Percentiles rank a stretch among this genome's conserved stretches.
Conservation (phyloP, 2,329 filamentous ascomycete species). For the Phyllosticta capitalensis region DNA sequence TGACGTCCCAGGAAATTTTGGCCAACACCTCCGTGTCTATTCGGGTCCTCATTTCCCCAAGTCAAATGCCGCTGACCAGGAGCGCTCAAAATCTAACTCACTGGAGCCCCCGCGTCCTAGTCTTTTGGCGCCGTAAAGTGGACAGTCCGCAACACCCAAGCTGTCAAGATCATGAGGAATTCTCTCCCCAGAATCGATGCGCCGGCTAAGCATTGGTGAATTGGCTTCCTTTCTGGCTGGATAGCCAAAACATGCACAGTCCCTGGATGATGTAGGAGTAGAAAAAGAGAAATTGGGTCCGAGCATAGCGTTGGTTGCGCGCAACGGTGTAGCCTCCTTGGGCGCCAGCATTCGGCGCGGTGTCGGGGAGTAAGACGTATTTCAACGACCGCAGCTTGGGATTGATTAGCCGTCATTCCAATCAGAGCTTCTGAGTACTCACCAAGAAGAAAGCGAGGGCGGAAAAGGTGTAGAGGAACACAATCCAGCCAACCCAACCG, state of each 20-base stretch:
- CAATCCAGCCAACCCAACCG: constrained; percentile 77
- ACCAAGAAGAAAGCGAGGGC: constrained; percentile 95
- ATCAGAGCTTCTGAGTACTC: constrained; percentile 27
- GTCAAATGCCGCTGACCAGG: no score
- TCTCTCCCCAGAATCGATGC: not conserved
- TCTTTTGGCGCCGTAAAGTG: no score
- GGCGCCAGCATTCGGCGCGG: constrained; percentile 50
- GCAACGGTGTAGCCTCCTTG: constrained; percentile 61
- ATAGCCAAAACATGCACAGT: constrained; percentile 72
- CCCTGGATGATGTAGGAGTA: constrained; percentile 94
- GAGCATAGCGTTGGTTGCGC: constrained; percentile 72
- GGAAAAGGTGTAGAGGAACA: constrained; percentile 85
- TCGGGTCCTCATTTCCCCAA: no score
- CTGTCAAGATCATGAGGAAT: no score
- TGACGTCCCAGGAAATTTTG: no score
- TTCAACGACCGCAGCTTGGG: constrained; percentile 79
- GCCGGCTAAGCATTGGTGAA: not conserved
- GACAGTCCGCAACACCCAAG: no score
- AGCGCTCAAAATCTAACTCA: no score
- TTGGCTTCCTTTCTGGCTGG: constrained; percentile 2
- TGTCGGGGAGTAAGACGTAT: constrained; percentile 90
- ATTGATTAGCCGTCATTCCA: constrained; percentile 6
- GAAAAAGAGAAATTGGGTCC: constrained; percentile 85
- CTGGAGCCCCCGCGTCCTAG: no score
- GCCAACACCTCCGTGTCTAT: no score